Conservation (phyloP, 2,329 filamentous ascomycete genomes). For the Echinosphaeria canescens region DNA sequence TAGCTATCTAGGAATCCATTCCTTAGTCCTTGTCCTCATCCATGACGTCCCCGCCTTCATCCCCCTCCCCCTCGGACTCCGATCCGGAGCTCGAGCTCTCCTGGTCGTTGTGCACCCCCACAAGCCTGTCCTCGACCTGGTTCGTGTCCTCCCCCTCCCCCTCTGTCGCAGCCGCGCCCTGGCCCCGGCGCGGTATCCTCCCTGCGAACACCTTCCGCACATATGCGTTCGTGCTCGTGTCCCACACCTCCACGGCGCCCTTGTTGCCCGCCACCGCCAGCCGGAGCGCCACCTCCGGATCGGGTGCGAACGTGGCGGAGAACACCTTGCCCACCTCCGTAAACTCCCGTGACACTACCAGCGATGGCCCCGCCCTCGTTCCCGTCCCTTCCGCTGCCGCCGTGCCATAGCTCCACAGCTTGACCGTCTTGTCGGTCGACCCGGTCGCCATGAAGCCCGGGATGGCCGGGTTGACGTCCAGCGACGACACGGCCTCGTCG, state of each 20-base stretch:
- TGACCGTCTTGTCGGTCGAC: slow-evolving; percentile 85
- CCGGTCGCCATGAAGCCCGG: slow-evolving; percentile 89
- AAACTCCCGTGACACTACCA: slow-evolving; percentile 81
- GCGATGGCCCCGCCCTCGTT: slow-evolving; percentile 73
- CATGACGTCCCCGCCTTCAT: slow-evolving; percentile 18
- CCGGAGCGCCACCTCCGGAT: slow-evolving; percentile 76
- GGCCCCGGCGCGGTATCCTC: slow-evolving; percentile 48
- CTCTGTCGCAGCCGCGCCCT: slow-evolving; percentile 31
- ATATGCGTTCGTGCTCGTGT: slow-evolving; percentile 78
- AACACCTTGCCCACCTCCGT: slow-evolving; percentile 83
- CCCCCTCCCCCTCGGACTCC: slow-evolving; percentile 26
- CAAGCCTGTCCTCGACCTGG: slow-evolving; percentile 54
- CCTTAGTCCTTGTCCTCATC: slow-evolving; percentile 12
- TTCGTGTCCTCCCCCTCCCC: too few species aligned
- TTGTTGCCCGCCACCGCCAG: slow-evolving; percentile 89
- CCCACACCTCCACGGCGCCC: slow-evolving; percentile 84
- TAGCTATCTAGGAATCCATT: slow-evolving; percentile 8
- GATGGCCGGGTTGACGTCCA: slow-evolving; percentile 77
- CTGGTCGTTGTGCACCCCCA: slow-evolving; percentile 48
- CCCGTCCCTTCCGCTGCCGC: too few species aligned
- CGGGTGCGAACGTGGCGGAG: slow-evolving; percentile 73
- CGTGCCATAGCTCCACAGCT: slow-evolving; percentile 81
- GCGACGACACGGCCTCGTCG: slow-evolving; percentile 75
- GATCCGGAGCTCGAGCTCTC: slow-evolving; percentile 44
- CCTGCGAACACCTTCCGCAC: slow-evolving; percentile 77